Base-by-base conservation (phyloP, 140 eudicot species). In the Anethum foeniculum region DNA sequence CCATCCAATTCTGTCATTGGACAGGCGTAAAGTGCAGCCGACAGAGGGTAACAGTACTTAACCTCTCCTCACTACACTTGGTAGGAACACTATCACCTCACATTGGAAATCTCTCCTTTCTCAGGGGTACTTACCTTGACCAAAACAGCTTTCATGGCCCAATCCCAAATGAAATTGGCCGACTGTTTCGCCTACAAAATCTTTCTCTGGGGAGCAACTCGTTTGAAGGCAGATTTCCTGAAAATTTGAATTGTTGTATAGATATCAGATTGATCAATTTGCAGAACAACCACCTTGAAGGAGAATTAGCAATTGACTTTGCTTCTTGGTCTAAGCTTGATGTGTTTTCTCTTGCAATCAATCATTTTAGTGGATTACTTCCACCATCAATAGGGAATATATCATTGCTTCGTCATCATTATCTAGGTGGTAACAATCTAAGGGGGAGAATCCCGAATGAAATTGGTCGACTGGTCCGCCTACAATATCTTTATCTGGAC, bases 1-100 rank as follows among this genome's bases (percentile, higher is more conserved):
- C 73, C 44, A 21, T 10, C 27, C 81, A 78, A 6, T 78, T 78
- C 23, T 78, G 81, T 56, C 27, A 7, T 0, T 79, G 82, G 82
- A 38, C 6, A 2, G 82, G 82, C 0, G 34, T 79, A 46, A 19
- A 6, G 64, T 79, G 82, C 47, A 19, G 16, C 8, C 73, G 44
- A 8, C 81, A 78, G 7, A 51, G 81, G 6, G 81, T 38, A 16
- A 78, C 73, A 1, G 73, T 2, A 30, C 71, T 78, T 0, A 15
- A 78, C 23, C 30, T 78, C 18, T 23, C 41, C 43, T 36, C 52
- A 39, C 46, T 10, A 5, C 21, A 54, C 23, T 58, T 78, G 39
- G 71, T 16, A 8, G 81, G 81, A 0, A 34, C 73, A 3, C n/a
- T 78, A n/a, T 78, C 81, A 36, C 69, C 80, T 58, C 65, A 23